Percentiles rank a stretch among this genome's conserved stretches.
These are phyloP conservation scores for Metschnikowia matae DNA, from an alignment of 805 yeast species.

Conservation along the genomic window DNA sequence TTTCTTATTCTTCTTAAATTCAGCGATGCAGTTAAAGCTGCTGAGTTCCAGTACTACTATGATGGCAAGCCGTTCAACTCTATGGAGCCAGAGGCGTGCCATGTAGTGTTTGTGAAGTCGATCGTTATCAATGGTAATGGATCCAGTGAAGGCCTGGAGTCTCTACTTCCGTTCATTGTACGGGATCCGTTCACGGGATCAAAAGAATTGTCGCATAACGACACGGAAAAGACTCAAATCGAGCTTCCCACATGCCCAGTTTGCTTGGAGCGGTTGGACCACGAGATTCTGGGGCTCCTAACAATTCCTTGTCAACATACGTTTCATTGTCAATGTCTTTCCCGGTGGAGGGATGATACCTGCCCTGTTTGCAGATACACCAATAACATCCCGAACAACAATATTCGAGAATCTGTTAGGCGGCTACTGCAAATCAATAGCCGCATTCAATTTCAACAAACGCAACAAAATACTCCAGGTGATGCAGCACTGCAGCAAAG, in stretches of 20 bases:
- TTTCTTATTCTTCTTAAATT: conserved; percentile 79
- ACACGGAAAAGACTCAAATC: conserved; percentile 18
- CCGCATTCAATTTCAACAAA: conserved; percentile 17
- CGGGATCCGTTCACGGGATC: conserved; percentile 66
- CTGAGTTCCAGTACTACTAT: conserved; percentile 58
- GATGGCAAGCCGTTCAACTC: conserved; percentile 77
- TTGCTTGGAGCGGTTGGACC: conserved; percentile 83
- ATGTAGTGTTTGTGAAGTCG: conserved; percentile 64
- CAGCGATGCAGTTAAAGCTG: conserved; percentile 49
- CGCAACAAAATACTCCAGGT: conserved; percentile 13
- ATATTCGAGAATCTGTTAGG: conserved; percentile 30
- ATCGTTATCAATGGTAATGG: conserved; percentile 38
- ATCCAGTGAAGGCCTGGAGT: conserved; percentile 13
- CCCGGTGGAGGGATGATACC: conserved; percentile 84
- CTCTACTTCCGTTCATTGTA: conserved; percentile 59
- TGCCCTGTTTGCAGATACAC: conserved; percentile 91
- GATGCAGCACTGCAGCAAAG: conserved; percentile 8
- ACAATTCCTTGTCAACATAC: conserved; percentile 94
- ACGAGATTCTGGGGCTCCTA: conserved; percentile 70
- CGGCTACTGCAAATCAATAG: conserved; percentile 29
- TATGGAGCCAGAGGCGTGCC: conserved; percentile 86
- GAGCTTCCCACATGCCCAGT: conserved; percentile 94
- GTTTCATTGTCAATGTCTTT: conserved; percentile 82
- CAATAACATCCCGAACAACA: conserved; percentile 37
- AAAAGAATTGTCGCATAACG: conserved; percentile 1